Percentiles rank a stretch among this genome's conserved stretches.
These are phyloP conservation scores for Dissoconium aciculare DNA, from an alignment of 2,329 filamentous ascomycete species.

Conservation along the genomic window DNA sequence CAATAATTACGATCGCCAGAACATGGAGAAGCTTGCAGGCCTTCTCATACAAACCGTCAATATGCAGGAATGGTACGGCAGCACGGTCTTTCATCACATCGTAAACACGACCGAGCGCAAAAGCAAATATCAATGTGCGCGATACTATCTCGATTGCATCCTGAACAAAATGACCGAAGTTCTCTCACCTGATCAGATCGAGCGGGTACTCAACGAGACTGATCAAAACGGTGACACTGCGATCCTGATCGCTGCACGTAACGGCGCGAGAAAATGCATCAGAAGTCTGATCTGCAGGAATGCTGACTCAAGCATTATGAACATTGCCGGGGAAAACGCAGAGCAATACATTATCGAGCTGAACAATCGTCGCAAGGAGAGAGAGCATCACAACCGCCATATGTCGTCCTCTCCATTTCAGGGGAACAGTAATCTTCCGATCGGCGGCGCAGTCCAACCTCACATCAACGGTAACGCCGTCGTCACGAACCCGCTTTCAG, in stretches of 20 bases:
- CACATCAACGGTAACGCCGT: conserved; percentile 9
- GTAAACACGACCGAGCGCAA: conserved; percentile 74
- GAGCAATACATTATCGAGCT: conserved; percentile 64
- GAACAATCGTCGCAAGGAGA: conserved; percentile 53
- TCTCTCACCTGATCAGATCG: conserved; percentile 60
- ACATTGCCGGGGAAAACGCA: conserved; percentile 66
- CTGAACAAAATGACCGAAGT: conserved; percentile 73
- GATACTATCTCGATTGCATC: conserved; percentile 86
- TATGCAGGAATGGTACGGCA: conserved; percentile 62
- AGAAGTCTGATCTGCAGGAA: conserved; percentile 56
- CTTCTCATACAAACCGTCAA: conserved; percentile 72
- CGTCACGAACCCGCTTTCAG: conserved; percentile 13
- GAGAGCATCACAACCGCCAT: conserved; percentile 37
- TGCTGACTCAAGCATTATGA: conserved; percentile 68
- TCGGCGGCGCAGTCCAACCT: conserved; percentile 18
- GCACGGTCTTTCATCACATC: conserved; percentile 88
- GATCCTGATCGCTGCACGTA: conserved; percentile 71
- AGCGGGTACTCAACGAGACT: conserved; percentile 63
- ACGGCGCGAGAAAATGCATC: conserved; percentile 66
- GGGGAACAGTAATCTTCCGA: conserved; percentile 10
- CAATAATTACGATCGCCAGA: conserved; percentile 88
- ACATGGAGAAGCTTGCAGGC: conserved; percentile 71
- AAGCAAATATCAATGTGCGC: conserved; percentile 73
- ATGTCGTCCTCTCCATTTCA: conserved; percentile 55
- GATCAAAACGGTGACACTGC: conserved; percentile 86